Evolutionary conservation across 2,329 filamentous ascomycete species (phyloP).

Genomic region (Thelonectria rubi): DNA sequence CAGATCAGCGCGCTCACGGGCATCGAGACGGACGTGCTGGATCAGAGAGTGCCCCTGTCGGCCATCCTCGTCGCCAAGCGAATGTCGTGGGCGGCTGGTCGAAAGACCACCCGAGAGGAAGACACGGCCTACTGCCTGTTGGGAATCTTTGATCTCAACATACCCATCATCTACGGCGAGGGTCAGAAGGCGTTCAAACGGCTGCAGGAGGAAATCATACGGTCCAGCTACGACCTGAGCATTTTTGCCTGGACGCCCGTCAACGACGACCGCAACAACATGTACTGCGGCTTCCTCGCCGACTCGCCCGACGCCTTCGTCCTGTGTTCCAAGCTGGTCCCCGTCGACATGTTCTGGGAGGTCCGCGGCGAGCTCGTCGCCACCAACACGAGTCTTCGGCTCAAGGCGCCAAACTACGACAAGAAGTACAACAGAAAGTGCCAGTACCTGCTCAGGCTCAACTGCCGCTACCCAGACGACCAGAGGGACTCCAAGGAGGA

Average conservation of each 20-base stretch:
- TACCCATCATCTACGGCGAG: constrained; percentile 13
- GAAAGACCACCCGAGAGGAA: constrained; percentile 3
- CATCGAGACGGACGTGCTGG: constrained; percentile 2
- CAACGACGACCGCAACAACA: background rate
- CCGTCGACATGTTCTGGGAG: constrained; percentile 4
- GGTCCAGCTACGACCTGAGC: constrained; percentile 16
- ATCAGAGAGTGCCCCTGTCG: constrained; percentile 2
- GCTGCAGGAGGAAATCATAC: constrained; percentile 15
- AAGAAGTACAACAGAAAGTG: background rate
- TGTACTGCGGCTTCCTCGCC: constrained; percentile 7
- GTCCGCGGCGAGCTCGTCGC: constrained; percentile 1
- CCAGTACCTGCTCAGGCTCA: constrained; percentile 5
- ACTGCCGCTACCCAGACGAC: background rate
- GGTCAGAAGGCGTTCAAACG: constrained; percentile 10
- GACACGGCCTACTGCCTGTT: constrained; percentile 4
- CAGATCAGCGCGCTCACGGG: constrained; percentile 7
- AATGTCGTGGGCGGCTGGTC: constrained; percentile 6
- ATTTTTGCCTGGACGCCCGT: constrained; percentile 18
- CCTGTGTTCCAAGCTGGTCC: background rate
- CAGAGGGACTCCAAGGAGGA: background rate
- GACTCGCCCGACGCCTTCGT: background rate
- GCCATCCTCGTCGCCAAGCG: constrained; percentile 6
- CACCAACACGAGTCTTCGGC: background rate
- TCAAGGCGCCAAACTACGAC: background rate
- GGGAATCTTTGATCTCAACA: constrained; percentile 9